Evolutionary conservation across 1,139 yeast genomes (phyloP).

Genomic region (Nematodospora anomalae): DNA sequence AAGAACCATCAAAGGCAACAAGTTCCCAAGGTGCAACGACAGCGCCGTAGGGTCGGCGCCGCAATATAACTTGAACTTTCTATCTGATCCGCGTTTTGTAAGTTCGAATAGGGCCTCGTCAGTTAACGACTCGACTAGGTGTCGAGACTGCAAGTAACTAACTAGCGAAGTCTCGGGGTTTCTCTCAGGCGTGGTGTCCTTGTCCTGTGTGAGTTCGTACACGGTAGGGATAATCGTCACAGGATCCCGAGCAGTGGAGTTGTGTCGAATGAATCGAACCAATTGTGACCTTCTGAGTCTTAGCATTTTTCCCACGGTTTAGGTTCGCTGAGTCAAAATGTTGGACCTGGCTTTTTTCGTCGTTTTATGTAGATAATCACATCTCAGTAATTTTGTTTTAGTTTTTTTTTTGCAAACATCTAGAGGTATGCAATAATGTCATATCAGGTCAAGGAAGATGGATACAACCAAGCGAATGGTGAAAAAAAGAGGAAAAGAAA

Average conservation of each 20-base stretch:
- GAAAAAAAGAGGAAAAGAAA: conserved; percentile 23
- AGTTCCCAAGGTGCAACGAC: conserved; percentile 87
- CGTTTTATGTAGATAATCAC: conserved; percentile 5
- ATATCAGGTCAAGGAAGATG: conserved; percentile 9
- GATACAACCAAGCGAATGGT: conserved; percentile 8
- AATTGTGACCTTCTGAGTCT: conserved; percentile 2
- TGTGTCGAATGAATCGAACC: conserved; percentile 9
- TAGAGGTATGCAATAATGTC: conserved; percentile 5
- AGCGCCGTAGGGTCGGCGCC: conserved; percentile 97
- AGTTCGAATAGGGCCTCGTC: conserved; percentile 45
- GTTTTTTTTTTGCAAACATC: conserved; percentile 2
- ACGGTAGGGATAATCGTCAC: conserved; percentile 42
- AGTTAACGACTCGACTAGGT: conserved; percentile 49
- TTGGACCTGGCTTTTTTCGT: not conserved
- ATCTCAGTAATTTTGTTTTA: conserved; percentile 4
- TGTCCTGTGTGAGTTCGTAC: conserved; percentile 23
- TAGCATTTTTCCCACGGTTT: not conserved
- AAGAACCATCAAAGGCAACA: conserved; percentile 81
- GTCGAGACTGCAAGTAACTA: conserved; percentile 46
- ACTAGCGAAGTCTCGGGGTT: conserved; percentile 44
- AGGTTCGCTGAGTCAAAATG: not conserved
- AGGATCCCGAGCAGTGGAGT: conserved; percentile 20
- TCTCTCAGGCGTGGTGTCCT: conserved; percentile 18
- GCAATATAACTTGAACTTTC: conserved; percentile 65
- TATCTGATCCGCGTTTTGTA: conserved; percentile 23